Conservation (phyloP, 176 grass and related monocot genomes). For the Phoenix roebelenii region DNA sequence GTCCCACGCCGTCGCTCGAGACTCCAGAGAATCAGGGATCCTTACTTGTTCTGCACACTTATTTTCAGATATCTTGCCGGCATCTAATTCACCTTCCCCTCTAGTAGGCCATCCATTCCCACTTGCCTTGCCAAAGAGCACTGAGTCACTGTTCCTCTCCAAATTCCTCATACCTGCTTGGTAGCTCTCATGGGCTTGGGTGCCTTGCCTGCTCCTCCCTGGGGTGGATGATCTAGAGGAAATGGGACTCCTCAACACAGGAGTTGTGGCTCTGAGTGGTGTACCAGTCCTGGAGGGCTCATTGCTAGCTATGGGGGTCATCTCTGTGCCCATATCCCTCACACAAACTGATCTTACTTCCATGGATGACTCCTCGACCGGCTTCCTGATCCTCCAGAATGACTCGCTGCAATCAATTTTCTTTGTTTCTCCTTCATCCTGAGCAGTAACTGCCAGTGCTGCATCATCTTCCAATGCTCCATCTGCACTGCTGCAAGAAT, state of each 20-base stretch:
- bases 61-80: conserved; percentile 10
- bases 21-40: conserved; percentile 37
- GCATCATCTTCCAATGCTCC: conserved; percentile 54
- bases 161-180: conserved; percentile 22
- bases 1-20: conserved; percentile 68
- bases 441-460: conserved; percentile 12
- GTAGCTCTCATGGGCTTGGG: conserved; percentile 15
- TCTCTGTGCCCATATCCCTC: conserved; percentile 94
- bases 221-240: conserved; percentile 70
- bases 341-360: conserved; percentile 44
- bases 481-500: conserved; percentile 84
- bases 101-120: conserved; percentile 1
- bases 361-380: conserved; percentile 7
- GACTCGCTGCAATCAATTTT: conserved; percentile 51
- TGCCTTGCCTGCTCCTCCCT: conserved; percentile 23
- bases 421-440: conserved; percentile 71
- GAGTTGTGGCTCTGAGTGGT: conserved; percentile 62
- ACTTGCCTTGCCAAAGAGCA: neutral
- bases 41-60: neutral
- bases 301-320: conserved; percentile 97
- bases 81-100: neutral
- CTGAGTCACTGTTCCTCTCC: conserved; percentile 3
- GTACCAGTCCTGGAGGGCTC: conserved; percentile 86
- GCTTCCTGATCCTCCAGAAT: conserved; percentile 4
- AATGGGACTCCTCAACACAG: conserved; percentile 60